Conservation (phyloP, 2,329 filamentous ascomycete genomes). For the Paraphaeosphaeria sporulosa region DNA sequence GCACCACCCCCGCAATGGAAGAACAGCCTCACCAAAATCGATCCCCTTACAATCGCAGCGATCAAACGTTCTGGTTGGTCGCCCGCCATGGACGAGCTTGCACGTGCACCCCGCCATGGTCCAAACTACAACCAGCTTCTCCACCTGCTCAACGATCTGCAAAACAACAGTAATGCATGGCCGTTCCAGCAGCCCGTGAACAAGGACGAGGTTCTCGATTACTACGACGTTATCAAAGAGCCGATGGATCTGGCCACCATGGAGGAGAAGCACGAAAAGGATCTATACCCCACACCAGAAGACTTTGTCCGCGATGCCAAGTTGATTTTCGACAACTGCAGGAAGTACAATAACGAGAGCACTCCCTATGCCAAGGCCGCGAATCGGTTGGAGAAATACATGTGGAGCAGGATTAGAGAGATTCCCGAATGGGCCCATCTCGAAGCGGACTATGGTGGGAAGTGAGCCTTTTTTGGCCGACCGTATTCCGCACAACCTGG, state of each 20-base stretch:
- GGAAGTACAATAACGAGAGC: constrained; percentile 94
- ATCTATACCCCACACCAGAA: constrained; percentile 88
- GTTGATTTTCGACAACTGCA: constrained; percentile 92
- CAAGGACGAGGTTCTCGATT: constrained; percentile 95
- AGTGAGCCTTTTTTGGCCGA: background rate
- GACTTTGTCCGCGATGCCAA: constrained; percentile 90
- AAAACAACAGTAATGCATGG: constrained; percentile 93
- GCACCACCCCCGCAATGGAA: constrained; percentile 86
- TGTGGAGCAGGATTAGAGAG: constrained; percentile 91
- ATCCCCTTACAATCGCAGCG: constrained; percentile 82
- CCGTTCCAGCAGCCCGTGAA: constrained; percentile 95
- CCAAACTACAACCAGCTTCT: constrained; percentile 95
- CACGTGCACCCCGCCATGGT: constrained; percentile 91
- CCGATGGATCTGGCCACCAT: constrained; percentile 97
- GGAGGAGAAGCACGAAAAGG: constrained; percentile 93
- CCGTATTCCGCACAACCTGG: no score
- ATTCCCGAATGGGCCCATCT: constrained; percentile 80
- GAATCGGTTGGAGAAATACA: constrained; percentile 90
- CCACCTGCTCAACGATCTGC: constrained; percentile 90
- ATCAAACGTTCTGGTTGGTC: constrained; percentile 94
- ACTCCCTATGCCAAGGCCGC: constrained; percentile 96
- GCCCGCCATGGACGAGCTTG: constrained; percentile 95
- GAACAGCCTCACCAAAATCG: constrained; percentile 73
- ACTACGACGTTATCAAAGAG: constrained; percentile 97
- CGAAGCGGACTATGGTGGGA: constrained; percentile 10